Evolutionary conservation across 2,329 filamentous ascomycete species (phyloP), one percentile per base, ranked within the genome.

Genomic region (Ophiostoma montium): DNA sequence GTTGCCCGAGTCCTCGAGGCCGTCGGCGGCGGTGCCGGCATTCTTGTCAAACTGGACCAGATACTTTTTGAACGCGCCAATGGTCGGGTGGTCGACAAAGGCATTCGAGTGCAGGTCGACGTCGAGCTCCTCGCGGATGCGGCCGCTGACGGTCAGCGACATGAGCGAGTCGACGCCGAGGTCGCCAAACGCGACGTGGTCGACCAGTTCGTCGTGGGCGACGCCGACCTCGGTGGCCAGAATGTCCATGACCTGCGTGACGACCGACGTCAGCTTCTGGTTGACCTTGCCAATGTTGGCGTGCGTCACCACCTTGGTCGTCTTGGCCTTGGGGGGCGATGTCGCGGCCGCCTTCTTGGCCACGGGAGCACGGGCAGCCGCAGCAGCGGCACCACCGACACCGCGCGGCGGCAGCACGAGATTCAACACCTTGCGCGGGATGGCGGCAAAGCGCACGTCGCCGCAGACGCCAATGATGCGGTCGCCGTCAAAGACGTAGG

Each of bases 361-460:
- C 31, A 61, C 23, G 12, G 42, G 15, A 7, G 47, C 42, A 9
- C 35, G 7, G 32, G 63, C 57, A 42, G 65, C 54, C 21, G 66
- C 58, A 6, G 63, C 57, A 21, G 62, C 54, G 38, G 66, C 58
- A 31, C 63, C 60, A 38, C 65, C 63, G 19, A 65, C 62, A 43
- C 74, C 75, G 27, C 71, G 68, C 2, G 79, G 79, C 49, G 81
- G 80, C 53, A 85, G 66, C 61, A 85, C 74, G 56, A 78, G 72
- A 66, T 82, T 81, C 52, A 84, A 68, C 21, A 80, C 69, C 57
- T 75, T 74, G 57, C 81, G 78, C 33, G 80, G 79, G 48, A 83
- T 80, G 56, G 75, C 70, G 60, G 78, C 75, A 68, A 84, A 84
- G 63, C 78, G 79, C 56, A 84, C 70, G 46, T 80, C 77, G 47